phyloP scores from a whole-genome alignment of 2,329 filamentous ascomycete genomes.

The Apiospora hydei region DNA sequence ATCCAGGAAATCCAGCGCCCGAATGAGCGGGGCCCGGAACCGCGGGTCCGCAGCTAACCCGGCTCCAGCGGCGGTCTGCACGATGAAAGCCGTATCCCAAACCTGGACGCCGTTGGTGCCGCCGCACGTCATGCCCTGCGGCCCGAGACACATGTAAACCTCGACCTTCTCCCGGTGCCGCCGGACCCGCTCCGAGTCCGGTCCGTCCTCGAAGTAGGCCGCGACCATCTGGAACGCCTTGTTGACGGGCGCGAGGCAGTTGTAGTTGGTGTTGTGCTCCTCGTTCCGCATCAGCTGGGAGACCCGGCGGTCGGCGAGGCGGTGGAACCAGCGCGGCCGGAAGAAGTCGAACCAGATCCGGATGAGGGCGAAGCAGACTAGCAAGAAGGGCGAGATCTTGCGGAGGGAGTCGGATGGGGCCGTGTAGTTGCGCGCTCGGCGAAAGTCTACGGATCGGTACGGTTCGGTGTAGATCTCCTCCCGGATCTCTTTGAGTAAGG shows the following conservation, averaged over 20 bases:
- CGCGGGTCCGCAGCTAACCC: background rate
- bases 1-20: background rate
- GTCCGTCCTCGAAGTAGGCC: background rate
- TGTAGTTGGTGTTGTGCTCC: background rate
- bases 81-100: background rate
- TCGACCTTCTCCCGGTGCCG: background rate
- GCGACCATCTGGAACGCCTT: background rate
- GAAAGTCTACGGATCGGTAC: background rate
- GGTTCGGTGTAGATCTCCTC: constrained; percentile 3
- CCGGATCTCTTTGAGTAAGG: background rate
- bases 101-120: background rate
- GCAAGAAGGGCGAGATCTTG: background rate
- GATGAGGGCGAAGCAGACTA: background rate
- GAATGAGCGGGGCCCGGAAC: background rate
- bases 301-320: background rate
- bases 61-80: background rate
- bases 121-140: background rate
- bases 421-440: background rate
- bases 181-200: background rate
- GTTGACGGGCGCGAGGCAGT: background rate
- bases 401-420: background rate
- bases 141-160: background rate
- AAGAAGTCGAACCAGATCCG: background rate
- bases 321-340: background rate
- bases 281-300: background rate